Conservation (phyloP, 768 basidiomycete genomes). For the Mycena floridula region DNA sequence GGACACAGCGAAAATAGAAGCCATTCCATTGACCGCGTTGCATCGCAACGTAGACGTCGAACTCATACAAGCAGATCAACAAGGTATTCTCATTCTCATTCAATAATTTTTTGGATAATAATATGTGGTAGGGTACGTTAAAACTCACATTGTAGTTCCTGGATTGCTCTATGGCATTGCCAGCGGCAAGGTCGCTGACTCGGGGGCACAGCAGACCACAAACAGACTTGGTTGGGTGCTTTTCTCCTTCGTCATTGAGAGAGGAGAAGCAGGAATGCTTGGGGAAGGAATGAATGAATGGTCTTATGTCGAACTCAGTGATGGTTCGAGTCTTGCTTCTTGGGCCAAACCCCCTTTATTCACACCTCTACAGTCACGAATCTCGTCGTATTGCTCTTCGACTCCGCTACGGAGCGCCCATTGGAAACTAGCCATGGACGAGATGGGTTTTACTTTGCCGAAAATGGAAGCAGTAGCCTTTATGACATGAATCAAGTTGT, state of each 20-base stretch:
- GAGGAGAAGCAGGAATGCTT: slow-evolving; percentile 14
- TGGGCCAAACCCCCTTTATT: no score
- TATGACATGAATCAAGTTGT: slow-evolving; percentile 8
- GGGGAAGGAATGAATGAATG: slow-evolving; percentile 20
- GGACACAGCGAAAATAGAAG: slow-evolving; percentile 39
- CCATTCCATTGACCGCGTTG: slow-evolving; percentile 33
- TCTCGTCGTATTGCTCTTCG: slow-evolving; percentile 11
- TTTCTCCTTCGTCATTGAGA: slow-evolving; percentile 11
- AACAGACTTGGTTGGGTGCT: slow-evolving; percentile 15
- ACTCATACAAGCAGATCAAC: slow-evolving; percentile 39
- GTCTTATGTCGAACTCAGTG: slow-evolving; percentile 17
- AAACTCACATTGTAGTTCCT: slow-evolving; percentile 45
- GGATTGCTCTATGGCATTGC: slow-evolving; percentile 23
- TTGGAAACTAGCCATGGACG: slow-evolving; percentile 15
- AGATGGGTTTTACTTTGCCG: slow-evolving; percentile 19
- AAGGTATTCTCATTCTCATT: slow-evolving; percentile 29
- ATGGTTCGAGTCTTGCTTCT: no score
- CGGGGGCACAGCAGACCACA: no score
- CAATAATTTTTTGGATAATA: not conserved
- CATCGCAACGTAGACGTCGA: slow-evolving; percentile 47
- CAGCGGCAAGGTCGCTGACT: slow-evolving; percentile 11
- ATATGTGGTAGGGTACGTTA: slow-evolving; percentile 33
- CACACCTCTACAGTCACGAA: slow-evolving; percentile 11
- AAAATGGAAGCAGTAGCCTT: slow-evolving; percentile 11
- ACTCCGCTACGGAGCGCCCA: slow-evolving; percentile 10